Conservation (phyloP, 1,284 basidiomycete species). For the Microbotryum intermedium region DNA sequence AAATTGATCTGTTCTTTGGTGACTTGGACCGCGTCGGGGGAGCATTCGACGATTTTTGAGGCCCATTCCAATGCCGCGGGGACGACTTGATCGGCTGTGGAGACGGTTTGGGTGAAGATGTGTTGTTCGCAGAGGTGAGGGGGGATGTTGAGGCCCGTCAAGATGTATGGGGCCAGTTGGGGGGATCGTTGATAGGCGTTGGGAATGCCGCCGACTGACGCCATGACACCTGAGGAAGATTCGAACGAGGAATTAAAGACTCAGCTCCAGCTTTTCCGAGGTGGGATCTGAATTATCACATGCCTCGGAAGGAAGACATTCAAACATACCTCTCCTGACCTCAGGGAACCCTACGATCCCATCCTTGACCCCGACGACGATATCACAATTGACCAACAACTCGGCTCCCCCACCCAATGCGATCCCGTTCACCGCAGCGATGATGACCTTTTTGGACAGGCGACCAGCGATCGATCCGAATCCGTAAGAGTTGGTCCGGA, state of each 20-base stretch:
- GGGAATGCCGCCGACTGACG: slow-evolving; percentile 59
- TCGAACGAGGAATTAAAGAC: too few relatives aligned
- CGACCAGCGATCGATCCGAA: slow-evolving; percentile 67
- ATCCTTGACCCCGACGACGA: slow-evolving; percentile 64
- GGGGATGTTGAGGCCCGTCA: slow-evolving; percentile 60
- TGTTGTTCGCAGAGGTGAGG: slow-evolving; percentile 59
- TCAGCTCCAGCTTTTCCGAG: neutral
- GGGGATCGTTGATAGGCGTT: slow-evolving; percentile 30
- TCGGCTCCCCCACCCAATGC: slow-evolving; percentile 75
- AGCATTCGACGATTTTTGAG: slow-evolving; percentile 54
- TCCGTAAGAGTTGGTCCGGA: slow-evolving; percentile 47
- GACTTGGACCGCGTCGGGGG: slow-evolving; percentile 68
- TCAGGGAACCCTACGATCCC: slow-evolving; percentile 71
- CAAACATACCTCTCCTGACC: slow-evolving; percentile 53
- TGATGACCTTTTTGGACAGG: slow-evolving; percentile 60
- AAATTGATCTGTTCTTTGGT: slow-evolving; percentile 62
- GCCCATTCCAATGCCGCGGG: slow-evolving; percentile 58
- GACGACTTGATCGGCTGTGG: slow-evolving; percentile 52
- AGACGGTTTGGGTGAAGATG: slow-evolving; percentile 57
- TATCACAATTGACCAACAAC: slow-evolving; percentile 68
- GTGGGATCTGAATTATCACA: neutral
- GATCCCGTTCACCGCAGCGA: slow-evolving; percentile 71
- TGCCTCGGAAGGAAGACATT: neutral
- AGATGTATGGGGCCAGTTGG: slow-evolving; percentile 49
- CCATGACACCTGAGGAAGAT: slow-evolving; percentile 49